These are phyloP conservation scores for Penicillium sp. DNA, from an alignment of 2,329 filamentous ascomycete species.

Conservation along the genomic window DNA sequence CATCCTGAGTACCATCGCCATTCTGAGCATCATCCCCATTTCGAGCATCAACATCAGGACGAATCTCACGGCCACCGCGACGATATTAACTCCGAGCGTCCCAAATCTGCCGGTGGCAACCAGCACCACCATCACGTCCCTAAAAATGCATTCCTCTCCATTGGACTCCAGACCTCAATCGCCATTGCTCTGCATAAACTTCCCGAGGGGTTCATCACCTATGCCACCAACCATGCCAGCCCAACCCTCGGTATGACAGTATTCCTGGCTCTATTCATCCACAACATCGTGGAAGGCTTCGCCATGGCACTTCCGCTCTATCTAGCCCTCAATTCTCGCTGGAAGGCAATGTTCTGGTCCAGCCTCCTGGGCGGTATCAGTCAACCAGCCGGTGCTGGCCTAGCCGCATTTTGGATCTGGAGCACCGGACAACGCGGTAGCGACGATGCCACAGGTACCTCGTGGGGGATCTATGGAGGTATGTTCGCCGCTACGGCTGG, in stretches of 20 bases:
- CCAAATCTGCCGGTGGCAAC: slow-evolving; percentile 29
- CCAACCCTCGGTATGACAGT: slow-evolving; percentile 83
- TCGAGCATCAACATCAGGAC: background rate
- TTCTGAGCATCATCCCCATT: background rate
- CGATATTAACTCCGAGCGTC: slow-evolving; percentile 4
- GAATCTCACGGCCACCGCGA: slow-evolving; percentile 8
- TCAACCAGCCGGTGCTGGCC: slow-evolving; percentile 79
- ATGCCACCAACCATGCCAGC: slow-evolving; percentile 95
- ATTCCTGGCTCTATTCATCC: slow-evolving; percentile 93
- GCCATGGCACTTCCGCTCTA: slow-evolving; percentile 90
- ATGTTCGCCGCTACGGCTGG: slow-evolving; percentile 89
- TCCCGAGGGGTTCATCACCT: slow-evolving; percentile 83
- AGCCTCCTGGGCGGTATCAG: slow-evolving; percentile 79
- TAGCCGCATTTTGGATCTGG: slow-evolving; percentile 84
- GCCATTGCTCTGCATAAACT: slow-evolving; percentile 96
- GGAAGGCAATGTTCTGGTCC: slow-evolving; percentile 80
- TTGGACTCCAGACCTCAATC: slow-evolving; percentile 92
- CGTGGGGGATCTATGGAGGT: slow-evolving; percentile 53
- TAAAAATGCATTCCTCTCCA: slow-evolving; percentile 86
- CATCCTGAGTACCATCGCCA: background rate
- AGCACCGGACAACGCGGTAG: slow-evolving; percentile 56
- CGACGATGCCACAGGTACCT: slow-evolving; percentile 37
- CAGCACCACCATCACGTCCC: slow-evolving; percentile 91
- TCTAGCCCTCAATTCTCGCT: slow-evolving; percentile 77
- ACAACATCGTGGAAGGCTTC: slow-evolving; percentile 97